These are phyloP conservation scores for Entomortierella lignicola DNA, from an alignment of 192 early-diverging fungal species.

Conservation along the genomic window DNA sequence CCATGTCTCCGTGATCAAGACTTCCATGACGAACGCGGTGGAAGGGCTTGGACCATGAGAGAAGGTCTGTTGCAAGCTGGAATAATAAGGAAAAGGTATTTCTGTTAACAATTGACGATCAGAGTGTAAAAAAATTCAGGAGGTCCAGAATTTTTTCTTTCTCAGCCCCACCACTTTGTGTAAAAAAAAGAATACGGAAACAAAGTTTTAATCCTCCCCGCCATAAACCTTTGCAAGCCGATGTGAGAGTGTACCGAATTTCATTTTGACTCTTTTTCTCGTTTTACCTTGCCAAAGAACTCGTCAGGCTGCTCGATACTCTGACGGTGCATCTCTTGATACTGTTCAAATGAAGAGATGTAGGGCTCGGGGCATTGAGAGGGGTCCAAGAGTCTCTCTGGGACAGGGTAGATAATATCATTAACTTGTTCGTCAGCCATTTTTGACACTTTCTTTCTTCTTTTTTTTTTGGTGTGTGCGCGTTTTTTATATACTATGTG, in stretches of 20 bases:
- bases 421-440: slow-evolving; percentile 21
- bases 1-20: slow-evolving; percentile 85
- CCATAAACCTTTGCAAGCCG: too few relatives aligned
- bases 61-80: slow-evolving; percentile 75
- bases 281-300: slow-evolving; percentile 84
- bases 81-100: background rate
- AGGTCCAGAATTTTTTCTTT: too few relatives aligned
- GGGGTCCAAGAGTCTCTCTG: slow-evolving; percentile 69
- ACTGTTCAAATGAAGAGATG: slow-evolving; percentile 79
- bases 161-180: background rate
- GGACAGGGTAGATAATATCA: slow-evolving; percentile 57
- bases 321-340: slow-evolving; percentile 81
- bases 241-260: too few relatives aligned
- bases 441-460: background rate
- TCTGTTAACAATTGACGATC: too few relatives aligned
- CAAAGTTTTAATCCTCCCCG: too few relatives aligned
- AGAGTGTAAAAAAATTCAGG: background rate
- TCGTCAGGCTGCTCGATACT: slow-evolving; percentile 78
- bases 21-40: slow-evolving; percentile 73
- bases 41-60: slow-evolving; percentile 87
- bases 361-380: slow-evolving; percentile 70
- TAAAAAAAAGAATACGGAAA: background rate
- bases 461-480: too few relatives aligned
- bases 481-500: too few relatives aligned
- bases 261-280: background rate